Base-by-base conservation (phyloP, 495 filamentous ascomycete species). In the Amphirosellinia nigrospora region DNA sequence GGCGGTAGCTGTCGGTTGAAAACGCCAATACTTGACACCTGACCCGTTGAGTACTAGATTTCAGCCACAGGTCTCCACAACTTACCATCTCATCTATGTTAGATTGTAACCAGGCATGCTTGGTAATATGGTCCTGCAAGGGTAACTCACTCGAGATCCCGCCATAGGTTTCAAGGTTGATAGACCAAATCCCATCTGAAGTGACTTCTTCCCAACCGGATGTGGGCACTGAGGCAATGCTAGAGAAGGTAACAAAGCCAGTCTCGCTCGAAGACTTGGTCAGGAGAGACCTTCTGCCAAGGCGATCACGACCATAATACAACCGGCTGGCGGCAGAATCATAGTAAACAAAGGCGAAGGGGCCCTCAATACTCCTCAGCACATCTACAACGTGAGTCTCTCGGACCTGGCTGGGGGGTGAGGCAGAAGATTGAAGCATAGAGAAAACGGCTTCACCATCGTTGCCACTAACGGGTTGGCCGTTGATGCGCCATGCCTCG, bases 291-390 rank as follows among this genome's bases (percentile, higher is more conserved):
- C 96, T 84, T 70, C 96, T 85, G 30, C 96, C 96, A 21, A 98
- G 84, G 67, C 90, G 90, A 79, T 99, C 96, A 67, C 96, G 84
- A 21, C 90, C 93, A 77, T 91, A 97, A 82, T 88, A 95, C 8
- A 98, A 55, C 32, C 82, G 84, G 16, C 81, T 79, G 64, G 85
- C 78, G 26, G 78, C 69, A 7, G 84, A 84, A 80, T 98, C 92
- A 77, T 90, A 94, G 79, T 91, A 98, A 2, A 97, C 88, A 81
- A 98, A 96, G 16, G 96, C 92, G 79, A 93, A 98, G 11, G 96
- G 94, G 10, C 96, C 96, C 60, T 90, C 88, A 41, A 97, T 88
- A 53, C 80, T 82, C 52, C 86, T 84, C 62, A 96, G 77, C 3
- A 86, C 86, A 38, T 82, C 78, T 32, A 88, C 66, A 45, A 92